Percentiles rank a stretch among this genome's conserved stretches.
phyloP scores from a whole-genome alignment of 805 yeast genomes.

The Ogataea zsoltii region DNA sequence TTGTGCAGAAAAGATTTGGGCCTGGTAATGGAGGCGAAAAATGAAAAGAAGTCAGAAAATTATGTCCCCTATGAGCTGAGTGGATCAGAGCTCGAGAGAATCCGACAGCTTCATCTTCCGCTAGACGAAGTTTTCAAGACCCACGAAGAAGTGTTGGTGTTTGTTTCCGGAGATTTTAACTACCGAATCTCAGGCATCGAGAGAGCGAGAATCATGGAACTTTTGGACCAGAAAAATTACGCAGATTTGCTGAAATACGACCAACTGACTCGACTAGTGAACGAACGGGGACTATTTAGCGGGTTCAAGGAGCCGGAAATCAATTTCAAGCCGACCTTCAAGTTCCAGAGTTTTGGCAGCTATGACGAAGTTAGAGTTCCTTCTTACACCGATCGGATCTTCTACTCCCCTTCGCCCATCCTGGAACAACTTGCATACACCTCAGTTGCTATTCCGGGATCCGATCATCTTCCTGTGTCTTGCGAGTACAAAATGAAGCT shows the following conservation, averaged over 20 bases:
- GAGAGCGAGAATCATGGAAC: constrained; percentile 8
- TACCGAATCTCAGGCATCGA: constrained; percentile 41
- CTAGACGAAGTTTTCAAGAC: constrained; percentile 14
- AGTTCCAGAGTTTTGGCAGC: constrained; percentile 32
- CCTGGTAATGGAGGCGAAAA: constrained; percentile 11
- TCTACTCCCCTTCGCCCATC: constrained; percentile 35
- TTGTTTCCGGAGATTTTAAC: constrained; percentile 57
- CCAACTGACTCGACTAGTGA: constrained; percentile 40
- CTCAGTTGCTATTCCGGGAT: constrained; percentile 30
- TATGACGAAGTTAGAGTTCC: constrained; percentile 45
- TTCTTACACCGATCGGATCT: constrained; percentile 60
- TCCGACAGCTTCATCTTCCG: constrained; percentile 3
- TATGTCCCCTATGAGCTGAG: constrained; percentile 12
- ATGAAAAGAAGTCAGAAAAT: background rate
- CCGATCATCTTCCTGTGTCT: constrained; percentile 61
- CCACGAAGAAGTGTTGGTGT: constrained; percentile 27
- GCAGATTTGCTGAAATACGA: constrained; percentile 43
- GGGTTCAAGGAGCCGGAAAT: constrained; percentile 51
- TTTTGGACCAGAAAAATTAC: constrained; percentile 32
- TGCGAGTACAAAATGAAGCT: constrained; percentile 36
- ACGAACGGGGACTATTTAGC: constrained; percentile 37
- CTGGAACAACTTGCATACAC: constrained; percentile 22
- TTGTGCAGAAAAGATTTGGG: constrained; percentile 15
- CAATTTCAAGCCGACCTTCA: constrained; percentile 56
- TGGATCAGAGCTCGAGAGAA: constrained; percentile 18